These are phyloP conservation scores for Periconia sp. DNA, from an alignment of 2,329 filamentous ascomycete genomes.

Conservation along the genomic window DNA sequence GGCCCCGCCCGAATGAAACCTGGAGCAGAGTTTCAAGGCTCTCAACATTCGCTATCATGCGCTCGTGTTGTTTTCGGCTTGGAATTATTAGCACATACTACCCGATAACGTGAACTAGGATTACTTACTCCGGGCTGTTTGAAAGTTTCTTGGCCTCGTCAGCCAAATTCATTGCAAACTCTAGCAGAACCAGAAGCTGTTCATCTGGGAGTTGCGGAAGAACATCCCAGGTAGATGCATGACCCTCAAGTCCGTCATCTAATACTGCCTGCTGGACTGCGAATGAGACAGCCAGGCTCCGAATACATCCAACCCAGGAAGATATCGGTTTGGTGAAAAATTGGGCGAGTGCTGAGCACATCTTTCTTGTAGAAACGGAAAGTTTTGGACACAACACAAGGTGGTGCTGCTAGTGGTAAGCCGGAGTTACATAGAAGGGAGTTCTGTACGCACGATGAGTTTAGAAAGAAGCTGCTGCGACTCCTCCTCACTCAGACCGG, in stretches of 20 bases:
- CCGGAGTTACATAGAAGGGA: not conserved
- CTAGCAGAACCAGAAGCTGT: constrained; percentile 65
- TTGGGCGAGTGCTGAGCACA: constrained; percentile 77
- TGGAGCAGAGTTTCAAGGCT: constrained; percentile 59
- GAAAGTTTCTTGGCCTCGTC: constrained; percentile 74
- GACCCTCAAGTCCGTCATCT: constrained; percentile 55
- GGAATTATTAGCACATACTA: constrained; percentile 3
- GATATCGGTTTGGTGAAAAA: constrained; percentile 75
- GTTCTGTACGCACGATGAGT: constrained; percentile 34
- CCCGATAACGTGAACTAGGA: not conserved
- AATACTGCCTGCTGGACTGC: constrained; percentile 54
- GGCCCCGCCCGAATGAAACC: constrained; percentile 44
- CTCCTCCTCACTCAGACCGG: constrained; percentile 38
- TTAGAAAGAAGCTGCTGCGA: constrained; percentile 44
- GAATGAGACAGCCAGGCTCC: constrained; percentile 68
- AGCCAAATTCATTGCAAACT: constrained; percentile 68
- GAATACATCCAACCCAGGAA: constrained; percentile 70
- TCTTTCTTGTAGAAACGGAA: constrained; percentile 71
- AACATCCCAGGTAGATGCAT: constrained; percentile 53
- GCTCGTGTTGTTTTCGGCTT: constrained; percentile 56
- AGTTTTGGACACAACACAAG: constrained; percentile 48
- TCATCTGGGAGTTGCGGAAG: constrained; percentile 55
- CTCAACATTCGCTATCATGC: constrained; percentile 59
- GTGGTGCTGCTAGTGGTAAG: constrained; percentile 32
- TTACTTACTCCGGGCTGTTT: constrained; percentile 57